Base-by-base conservation (phyloP, 192 early-diverging fungal species). In the Backusella morwellensis region DNA sequence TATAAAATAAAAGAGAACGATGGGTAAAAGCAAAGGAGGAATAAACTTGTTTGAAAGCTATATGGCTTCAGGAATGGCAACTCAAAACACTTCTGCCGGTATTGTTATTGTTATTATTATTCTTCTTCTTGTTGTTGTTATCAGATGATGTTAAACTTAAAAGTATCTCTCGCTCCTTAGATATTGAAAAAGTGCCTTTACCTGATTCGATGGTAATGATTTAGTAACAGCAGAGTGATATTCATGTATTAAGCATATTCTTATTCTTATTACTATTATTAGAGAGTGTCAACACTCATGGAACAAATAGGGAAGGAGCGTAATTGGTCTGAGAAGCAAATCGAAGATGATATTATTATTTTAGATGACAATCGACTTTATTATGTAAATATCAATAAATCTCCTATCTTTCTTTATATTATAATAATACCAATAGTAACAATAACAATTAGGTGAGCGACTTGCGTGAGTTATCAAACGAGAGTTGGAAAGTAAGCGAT, bases 401-500 rank as follows among this genome's bases (percentile, higher is more conserved):
- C 1, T 36, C 34, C 32, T 15, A 26, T 29, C 35, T 66, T 56
- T 41, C 3, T 40, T 40, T 40, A 40, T 40, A 40, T 71, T 68
- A 68, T 6, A 44, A 35, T 29, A 26, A 42, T 2, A 6, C 19
- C 14, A 35, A 77, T 71, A 73, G 54, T 6, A 44, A 35, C 29
- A 26, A 41, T 2, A 2, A 29, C 19, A 35, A 32, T 29, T 72
- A 81, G 80, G 69, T 89, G 23, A 82, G 70, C 26, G 88, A 89
- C 54, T 75, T 89, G 17, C 83, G 85, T 6, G 75, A 83, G 8
- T 77, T 89, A 32, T 89, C 88, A 15, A 50, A 71, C 4, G 77
- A 87, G 42, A 89, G 88, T 41, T 89, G 88, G 88, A 83, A 85
- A 77, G 88, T 88, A 85, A 75, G 34, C 42, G 15, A 44, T 15